Conservation (phyloP, 2,329 filamentous ascomycete species). For the Fusarium guadeloupense region DNA sequence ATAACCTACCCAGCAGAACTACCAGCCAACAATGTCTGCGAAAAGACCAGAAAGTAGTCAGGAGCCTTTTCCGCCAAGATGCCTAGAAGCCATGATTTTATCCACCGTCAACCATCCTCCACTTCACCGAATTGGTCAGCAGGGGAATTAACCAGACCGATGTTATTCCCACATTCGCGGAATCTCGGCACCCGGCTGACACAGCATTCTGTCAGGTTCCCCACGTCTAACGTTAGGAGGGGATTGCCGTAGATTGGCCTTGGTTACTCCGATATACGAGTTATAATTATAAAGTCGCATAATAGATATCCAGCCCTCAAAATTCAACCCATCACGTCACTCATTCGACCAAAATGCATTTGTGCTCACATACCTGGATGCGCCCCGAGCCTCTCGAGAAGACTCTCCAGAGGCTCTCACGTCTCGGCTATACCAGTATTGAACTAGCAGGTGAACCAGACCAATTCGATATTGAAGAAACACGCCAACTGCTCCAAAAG, state of each 20-base stretch:
- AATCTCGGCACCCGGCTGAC: too few species aligned
- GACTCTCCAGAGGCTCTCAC: constrained; percentile 22
- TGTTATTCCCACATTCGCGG: too few species aligned
- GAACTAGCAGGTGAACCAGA: constrained; percentile 29
- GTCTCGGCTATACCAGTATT: constrained; percentile 27
- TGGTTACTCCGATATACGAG: too few species aligned
- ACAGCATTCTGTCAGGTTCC: too few species aligned
- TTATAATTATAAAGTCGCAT: too few species aligned
- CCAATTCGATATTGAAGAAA: constrained; percentile 2
- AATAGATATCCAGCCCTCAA: too few species aligned
- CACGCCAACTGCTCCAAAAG: constrained; percentile 18
- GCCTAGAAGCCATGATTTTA: background rate
- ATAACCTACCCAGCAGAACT: constrained; percentile 34
- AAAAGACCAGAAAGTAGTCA: constrained; percentile 18
- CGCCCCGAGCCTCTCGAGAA: constrained; percentile 27
- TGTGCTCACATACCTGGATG: constrained; percentile 37
- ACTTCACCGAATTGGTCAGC: constrained; percentile 43
- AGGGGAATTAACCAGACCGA: too few species aligned
- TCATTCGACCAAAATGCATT: constrained; percentile 16
- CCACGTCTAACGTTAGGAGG: too few species aligned
- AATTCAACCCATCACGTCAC: too few species aligned
- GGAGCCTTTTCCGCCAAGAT: constrained; percentile 15
- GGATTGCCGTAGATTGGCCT: too few species aligned
- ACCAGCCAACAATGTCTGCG: constrained; percentile 21
- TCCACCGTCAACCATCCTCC: constrained; percentile 43